Base-by-base conservation (phyloP, 1,139 yeast species). In the Eremothecium gossypii region DNA sequence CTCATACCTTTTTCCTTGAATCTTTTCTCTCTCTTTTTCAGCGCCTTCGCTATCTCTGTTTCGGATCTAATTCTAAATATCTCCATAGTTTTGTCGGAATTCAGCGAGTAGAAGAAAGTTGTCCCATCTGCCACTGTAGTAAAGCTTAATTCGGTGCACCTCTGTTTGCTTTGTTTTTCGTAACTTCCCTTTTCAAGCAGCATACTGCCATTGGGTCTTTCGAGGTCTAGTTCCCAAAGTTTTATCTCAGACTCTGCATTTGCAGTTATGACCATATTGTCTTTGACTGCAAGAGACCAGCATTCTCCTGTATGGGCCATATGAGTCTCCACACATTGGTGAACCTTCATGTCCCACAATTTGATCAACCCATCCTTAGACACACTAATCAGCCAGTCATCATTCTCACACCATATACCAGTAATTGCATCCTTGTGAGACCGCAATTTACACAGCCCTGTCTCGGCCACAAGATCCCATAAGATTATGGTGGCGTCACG, bases 391-490 rank as follows among this genome's bases (percentile, higher is more conserved):
- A 91, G 66, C 72, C 83, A 84, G 48, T 81, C 82, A 45, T 80
- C 87, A 57, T 74, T 58, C 9, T 71, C 72, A 46, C 59, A 54
- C 65, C 78, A 83, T 6, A 70, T 47, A 0, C 94, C 94, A 1
- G 96, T 87, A 50, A 91, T 82, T 54, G 80, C 85, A 51, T 87
- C 93, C 59, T 84, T 81, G 61, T 93, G 98, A 5, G 96, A 89
- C 60, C 86, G 77, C 45, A 91, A 70, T 55, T 89, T 81, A 66
- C 76, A 84, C 38, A 89, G 65, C 8, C 99, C 99, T 36, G 77
- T 80, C 68, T 91, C 99, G 10, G 85, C 84, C 8, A 91, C 91
- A 47, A 91, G 74, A 66, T 91, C 99, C 99, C 99, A 91, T 49
- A 89, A 69, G 47, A 93, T 83, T 30, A 91, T 77, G 44, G 76